Conservation (phyloP, 2,329 filamentous ascomycete genomes). For the Gnomoniopsis sp. region DNA sequence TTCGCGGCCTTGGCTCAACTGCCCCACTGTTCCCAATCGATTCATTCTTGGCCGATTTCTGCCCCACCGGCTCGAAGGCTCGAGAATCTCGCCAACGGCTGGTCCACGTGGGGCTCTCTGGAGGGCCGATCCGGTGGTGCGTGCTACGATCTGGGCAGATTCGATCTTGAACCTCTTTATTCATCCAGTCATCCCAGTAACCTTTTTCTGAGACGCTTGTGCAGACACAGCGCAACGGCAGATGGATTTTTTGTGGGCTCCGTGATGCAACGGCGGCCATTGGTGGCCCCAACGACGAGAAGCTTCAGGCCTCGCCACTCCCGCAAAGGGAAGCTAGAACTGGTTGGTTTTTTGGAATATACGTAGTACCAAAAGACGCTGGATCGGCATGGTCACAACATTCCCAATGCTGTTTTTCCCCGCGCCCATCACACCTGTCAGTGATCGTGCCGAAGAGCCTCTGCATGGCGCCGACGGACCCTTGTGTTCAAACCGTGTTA, state of each 20-base stretch:
- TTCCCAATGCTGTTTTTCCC: background rate
- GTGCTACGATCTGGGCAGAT: background rate
- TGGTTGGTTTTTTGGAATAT: background rate
- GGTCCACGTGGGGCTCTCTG: conserved; percentile 14
- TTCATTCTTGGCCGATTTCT: background rate
- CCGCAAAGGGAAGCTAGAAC: too few relatives aligned
- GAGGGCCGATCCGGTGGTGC: background rate
- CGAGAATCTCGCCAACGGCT: conserved; percentile 18
- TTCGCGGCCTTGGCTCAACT: background rate
- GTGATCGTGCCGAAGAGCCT: background rate
- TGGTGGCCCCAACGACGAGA: too few relatives aligned
- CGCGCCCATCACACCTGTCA: background rate
- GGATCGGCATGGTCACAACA: background rate
- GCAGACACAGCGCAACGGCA: background rate
- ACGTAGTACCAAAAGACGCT: background rate
- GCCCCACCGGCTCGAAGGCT: conserved; percentile 13
- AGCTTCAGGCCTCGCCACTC: too few relatives aligned
- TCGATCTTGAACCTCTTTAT: background rate
- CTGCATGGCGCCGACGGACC: conserved; percentile 5
- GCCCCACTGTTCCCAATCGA: conserved; percentile 7
- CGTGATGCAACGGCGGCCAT: too few relatives aligned
- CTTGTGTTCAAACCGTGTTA: conserved; percentile 13
- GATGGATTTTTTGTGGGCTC: too few relatives aligned
- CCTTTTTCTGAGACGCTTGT: background rate
- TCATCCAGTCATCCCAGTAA: background rate